Evolutionary conservation across 331 rosid species (phyloP).

Genomic region (Pyracantha coccinea): DNA sequence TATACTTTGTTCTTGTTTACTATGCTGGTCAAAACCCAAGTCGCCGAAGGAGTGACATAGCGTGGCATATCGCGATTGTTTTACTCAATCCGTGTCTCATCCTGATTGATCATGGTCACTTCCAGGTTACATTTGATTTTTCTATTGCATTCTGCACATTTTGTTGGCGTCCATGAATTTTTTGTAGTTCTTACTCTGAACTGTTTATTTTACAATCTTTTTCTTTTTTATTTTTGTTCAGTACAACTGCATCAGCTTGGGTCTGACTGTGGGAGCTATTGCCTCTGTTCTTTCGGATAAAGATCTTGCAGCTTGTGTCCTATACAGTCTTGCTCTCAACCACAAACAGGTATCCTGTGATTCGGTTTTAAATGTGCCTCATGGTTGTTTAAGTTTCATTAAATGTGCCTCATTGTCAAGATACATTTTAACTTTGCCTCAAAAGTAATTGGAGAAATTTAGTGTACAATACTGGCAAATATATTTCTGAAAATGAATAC

Average conservation of each 20-base stretch:
- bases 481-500: not conserved
- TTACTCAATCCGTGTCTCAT: slow-evolving; percentile 72
- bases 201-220: slow-evolving; percentile 7
- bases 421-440: not conserved
- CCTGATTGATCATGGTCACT: slow-evolving; percentile 87
- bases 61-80: slow-evolving; percentile 63
- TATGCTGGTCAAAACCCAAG: slow-evolving; percentile 23
- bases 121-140: slow-evolving; percentile 54
- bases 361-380: not conserved
- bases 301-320: slow-evolving; percentile 56
- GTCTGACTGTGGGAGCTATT: slow-evolving; percentile 76
- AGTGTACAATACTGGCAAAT: not conserved
- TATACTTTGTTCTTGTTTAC: slow-evolving; percentile 49
- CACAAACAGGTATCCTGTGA: slow-evolving; percentile 65
- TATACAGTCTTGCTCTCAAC: slow-evolving; percentile 76
- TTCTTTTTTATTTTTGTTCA: slow-evolving; percentile 19
- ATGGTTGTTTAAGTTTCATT: not conserved
- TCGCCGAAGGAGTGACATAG: slow-evolving; percentile 41
- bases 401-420: no score
- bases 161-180: not conserved
- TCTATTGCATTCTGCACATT: not conserved
- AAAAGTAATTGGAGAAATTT: not conserved
- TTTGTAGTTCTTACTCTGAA: not conserved
- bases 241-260: slow-evolving; percentile 92
- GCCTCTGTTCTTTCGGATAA: slow-evolving; percentile 61